Percentiles rank a stretch among this genome's conserved stretches.
Evolutionary conservation across 805 yeast species (phyloP).

Genomic region (Wickerhamomyces silvicola): DNA sequence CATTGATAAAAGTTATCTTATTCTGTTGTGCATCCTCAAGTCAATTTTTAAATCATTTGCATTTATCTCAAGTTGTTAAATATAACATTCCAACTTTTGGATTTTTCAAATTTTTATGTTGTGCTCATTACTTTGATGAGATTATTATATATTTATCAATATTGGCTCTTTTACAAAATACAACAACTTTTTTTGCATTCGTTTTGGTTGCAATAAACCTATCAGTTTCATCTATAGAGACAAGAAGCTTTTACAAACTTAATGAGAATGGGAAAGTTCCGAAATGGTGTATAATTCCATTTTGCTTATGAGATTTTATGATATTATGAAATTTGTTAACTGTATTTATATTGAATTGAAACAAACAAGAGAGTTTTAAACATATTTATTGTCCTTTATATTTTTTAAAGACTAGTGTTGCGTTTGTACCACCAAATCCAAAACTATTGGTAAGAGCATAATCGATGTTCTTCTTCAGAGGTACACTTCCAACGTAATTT

Average conservation of each 20-base stretch:
- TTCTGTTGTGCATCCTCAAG: constrained; percentile 30
- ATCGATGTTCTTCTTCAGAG: constrained; percentile 36
- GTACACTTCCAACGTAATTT: constrained; percentile 48
- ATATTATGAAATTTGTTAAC: background rate
- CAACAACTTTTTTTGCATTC: constrained; percentile 14
- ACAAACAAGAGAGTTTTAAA: too few species aligned
- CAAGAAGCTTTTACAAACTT: constrained; percentile 38
- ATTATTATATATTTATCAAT: constrained; percentile 43
- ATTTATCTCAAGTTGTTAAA: constrained; percentile 18
- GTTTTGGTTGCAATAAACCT: constrained; percentile 38
- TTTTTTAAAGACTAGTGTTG: constrained; percentile 54
- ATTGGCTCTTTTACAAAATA: constrained; percentile 12
- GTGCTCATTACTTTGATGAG: constrained; percentile 72
- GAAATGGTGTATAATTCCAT: constrained; percentile 34
- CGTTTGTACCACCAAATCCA: constrained; percentile 97
- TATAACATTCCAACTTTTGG: constrained; percentile 47
- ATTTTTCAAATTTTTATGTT: constrained; percentile 42
- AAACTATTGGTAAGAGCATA: constrained; percentile 83
- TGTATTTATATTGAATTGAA: too few species aligned
- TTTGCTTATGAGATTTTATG: constrained; percentile 18
- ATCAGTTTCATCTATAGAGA: constrained; percentile 49
- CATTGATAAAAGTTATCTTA: constrained; percentile 10
- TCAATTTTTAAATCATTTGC: constrained; percentile 32
- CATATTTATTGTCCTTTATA: constrained; percentile 6
- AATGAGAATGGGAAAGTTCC: constrained; percentile 16